phyloP scores from a whole-genome alignment of 2,329 filamentous ascomycete species.

The Phialocephala sp. region DNA sequence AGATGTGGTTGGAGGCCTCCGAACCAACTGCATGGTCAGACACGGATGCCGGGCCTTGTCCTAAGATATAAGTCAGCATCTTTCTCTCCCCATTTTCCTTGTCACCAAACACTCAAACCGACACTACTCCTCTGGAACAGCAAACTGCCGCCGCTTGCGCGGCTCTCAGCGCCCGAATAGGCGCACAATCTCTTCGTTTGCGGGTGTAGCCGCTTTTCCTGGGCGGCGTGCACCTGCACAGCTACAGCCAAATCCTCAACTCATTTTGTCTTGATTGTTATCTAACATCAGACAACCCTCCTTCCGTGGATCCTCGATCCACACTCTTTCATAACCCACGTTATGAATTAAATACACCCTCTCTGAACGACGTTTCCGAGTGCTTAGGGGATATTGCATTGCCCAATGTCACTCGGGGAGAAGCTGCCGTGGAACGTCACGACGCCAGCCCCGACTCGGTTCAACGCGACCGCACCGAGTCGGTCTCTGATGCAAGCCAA shows the following conservation, averaged over 20 bases:
- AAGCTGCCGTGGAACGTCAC: slow-evolving; percentile 30
- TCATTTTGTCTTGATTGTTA: slow-evolving; percentile 27
- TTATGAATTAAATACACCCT: slow-evolving; percentile 30
- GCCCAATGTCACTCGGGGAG: slow-evolving; percentile 25
- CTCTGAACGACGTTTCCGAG: slow-evolving; percentile 32
- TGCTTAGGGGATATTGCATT: slow-evolving; percentile 6
- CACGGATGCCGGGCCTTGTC: neutral
- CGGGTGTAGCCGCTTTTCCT: slow-evolving; percentile 28
- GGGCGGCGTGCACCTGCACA: slow-evolving; percentile 26
- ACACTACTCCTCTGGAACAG: slow-evolving; percentile 6
- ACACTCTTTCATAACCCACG: slow-evolving; percentile 15
- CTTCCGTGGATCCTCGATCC: slow-evolving; percentile 28
- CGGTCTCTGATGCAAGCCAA: slow-evolving; percentile 34
- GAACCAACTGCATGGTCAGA: neutral
- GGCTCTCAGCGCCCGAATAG: slow-evolving; percentile 22
- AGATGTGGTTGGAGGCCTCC: slow-evolving; percentile 13
- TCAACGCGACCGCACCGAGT: slow-evolving; percentile 25
- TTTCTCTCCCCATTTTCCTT: neutral
- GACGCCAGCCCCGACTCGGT: slow-evolving; percentile 27
- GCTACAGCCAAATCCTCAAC: slow-evolving; percentile 22
- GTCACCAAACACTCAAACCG: neutral
- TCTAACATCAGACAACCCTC: slow-evolving; percentile 2
- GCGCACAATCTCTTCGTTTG: slow-evolving; percentile 16
- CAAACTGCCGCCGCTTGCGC: slow-evolving; percentile 18
- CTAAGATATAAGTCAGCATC: slow-evolving; percentile 17